These are phyloP conservation scores for Aureobasidium lini DNA, from an alignment of 2,329 filamentous ascomycete species.

Conservation along the genomic window DNA sequence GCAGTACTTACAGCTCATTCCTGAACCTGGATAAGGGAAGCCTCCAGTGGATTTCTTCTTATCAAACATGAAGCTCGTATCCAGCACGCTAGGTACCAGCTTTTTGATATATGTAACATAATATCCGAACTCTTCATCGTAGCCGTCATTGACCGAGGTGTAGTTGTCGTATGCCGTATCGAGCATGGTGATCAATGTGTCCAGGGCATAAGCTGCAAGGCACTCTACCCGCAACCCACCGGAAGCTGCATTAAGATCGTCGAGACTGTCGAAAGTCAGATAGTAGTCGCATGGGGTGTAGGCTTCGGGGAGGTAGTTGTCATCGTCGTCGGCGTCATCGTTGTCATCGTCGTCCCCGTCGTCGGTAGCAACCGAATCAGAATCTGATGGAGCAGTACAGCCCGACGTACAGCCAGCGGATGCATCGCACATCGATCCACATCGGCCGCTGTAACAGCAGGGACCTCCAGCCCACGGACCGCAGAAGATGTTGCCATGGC, in stretches of 20 bases:
- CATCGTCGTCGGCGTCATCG: neutral
- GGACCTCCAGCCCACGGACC: neutral
- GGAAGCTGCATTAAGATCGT: conserved; percentile 6
- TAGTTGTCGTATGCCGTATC: conserved; percentile 4
- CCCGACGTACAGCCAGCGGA: neutral
- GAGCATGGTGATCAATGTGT: conserved; percentile 11
- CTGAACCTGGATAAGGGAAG: neutral
- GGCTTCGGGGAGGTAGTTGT: neutral
- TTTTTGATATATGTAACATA: conserved; percentile 10
- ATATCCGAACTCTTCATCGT: conserved; percentile 9
- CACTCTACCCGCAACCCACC: conserved; percentile 7
- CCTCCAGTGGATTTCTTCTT: neutral
- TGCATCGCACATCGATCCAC: neutral
- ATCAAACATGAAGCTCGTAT: conserved; percentile 12
- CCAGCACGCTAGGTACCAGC: conserved; percentile 6
- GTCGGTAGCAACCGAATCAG: neutral
- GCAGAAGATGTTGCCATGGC: conserved; percentile 1
- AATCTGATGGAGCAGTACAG: neutral
- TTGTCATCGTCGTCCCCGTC: neutral
- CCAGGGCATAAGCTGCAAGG: neutral
- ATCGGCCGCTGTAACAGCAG: conserved; percentile 1
- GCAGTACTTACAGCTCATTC: neutral
- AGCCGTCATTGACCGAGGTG: conserved; percentile 11
- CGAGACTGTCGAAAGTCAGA: conserved; percentile 4
- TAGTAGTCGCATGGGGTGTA: neutral